Conservation (phyloP, 345 rosid genomes). For the Anacardium occidentale region DNA sequence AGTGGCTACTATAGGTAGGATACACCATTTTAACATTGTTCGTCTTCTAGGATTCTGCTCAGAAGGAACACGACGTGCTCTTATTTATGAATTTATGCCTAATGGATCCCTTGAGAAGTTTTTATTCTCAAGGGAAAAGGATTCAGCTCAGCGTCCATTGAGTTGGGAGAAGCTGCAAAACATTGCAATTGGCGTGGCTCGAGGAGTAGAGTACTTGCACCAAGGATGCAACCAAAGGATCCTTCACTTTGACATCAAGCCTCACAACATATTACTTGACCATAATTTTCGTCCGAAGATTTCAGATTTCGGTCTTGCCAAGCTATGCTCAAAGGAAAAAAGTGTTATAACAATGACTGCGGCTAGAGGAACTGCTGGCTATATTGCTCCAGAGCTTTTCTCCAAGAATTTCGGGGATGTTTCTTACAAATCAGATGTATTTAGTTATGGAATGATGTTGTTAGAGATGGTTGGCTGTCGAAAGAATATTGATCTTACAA, state of each 20-base stretch:
- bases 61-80: slow-evolving; percentile 5
- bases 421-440: too few relatives aligned
- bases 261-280: slow-evolving; percentile 21
- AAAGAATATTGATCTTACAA: background rate
- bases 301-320: too few relatives aligned
- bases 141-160: background rate
- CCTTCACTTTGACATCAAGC: slow-evolving; percentile 28
- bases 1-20: slow-evolving; percentile 16
- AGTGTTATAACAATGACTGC: too few relatives aligned
- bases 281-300: background rate
- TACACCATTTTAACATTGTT: slow-evolving; percentile 17
- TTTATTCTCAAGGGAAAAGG: background rate
- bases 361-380: too few relatives aligned
- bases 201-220: slow-evolving; percentile 23
- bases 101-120: slow-evolving; percentile 21
- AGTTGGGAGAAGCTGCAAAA: slow-evolving; percentile 17
- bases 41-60: slow-evolving; percentile 8
- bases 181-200: slow-evolving; percentile 22
- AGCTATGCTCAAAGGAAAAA: too few relatives aligned
- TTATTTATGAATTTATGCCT: slow-evolving; percentile 11
- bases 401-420: too few relatives aligned
- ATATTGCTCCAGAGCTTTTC: too few relatives aligned
- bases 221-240: slow-evolving; percentile 18
- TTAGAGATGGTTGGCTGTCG: too few relatives aligned
- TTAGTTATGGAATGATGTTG: too few relatives aligned